Base-by-base conservation (phyloP, 2,329 filamentous ascomycete species). In the Arthrinium puccinioides region DNA sequence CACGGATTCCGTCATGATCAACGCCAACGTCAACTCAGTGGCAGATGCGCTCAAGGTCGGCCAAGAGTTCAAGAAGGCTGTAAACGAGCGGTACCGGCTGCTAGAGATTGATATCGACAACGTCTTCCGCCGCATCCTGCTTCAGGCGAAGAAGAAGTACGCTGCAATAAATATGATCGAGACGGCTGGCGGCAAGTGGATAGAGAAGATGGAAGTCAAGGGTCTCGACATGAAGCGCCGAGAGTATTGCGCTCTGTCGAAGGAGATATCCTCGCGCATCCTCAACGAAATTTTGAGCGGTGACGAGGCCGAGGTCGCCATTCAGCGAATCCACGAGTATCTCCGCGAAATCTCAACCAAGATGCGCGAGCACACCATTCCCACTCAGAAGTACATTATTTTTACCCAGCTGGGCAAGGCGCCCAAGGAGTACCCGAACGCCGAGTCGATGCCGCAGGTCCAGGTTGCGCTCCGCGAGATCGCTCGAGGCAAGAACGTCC, bases 1-100 rank as follows among this genome's bases (percentile, higher is more conserved):
- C 63, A 98, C 92, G 10, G 92, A 98, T 63, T 98, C 92, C 8
- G 92, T 98, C 64, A 98, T 98, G 92, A 97, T 98, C 69, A 98
- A 98, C 56, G 94, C 92, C 45, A 97, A 97, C 55, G 88, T 92
- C 38, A 87, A 96, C 62, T 94, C 85, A 48, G 84, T 97, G 21
- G 79, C 85, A 21, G 88, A 94, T 52, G 92, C 92, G 2, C 68
- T 96, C 51, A 89, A 85, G 55, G 84, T 98, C 36, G 94, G 92
- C 40, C 82, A 87, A 30, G 87, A 97, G 45, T 97, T 98, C 72
- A 97, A 96, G 66, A 83, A 80, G 51, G 79, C 87, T 18, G 92
- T 98, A 63, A 98, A 98, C 56, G 87, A 95, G 50, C 81, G 84
- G 44, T 98, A 98, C 62, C 84, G 74, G 53, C 74, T 96, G 36